Evolutionary conservation across 805 yeast species (phyloP).

Genomic region (Lipomyces yamadae): DNA sequence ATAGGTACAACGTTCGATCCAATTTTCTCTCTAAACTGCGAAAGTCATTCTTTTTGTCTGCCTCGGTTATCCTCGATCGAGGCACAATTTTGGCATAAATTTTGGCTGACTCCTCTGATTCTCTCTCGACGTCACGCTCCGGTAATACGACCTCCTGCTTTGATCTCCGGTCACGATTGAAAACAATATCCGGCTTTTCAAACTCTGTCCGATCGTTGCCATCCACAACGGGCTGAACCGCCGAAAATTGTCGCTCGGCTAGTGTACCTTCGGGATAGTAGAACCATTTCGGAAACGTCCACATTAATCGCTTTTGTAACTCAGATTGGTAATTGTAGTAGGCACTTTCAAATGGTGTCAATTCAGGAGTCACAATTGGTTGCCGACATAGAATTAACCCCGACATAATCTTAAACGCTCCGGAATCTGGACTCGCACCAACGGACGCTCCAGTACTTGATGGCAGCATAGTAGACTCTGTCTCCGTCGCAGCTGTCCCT

Average conservation of each 20-base stretch:
- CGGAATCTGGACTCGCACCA: slow-evolving; percentile 4
- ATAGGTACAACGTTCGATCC: slow-evolving; percentile 76
- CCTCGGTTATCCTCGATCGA: slow-evolving; percentile 73
- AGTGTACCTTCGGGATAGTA: slow-evolving; percentile 90
- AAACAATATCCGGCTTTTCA: slow-evolving; percentile 22
- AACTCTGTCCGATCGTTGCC: slow-evolving; percentile 9
- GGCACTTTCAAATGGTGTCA: slow-evolving; percentile 69
- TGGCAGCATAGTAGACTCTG: not conserved
- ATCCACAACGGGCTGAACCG: slow-evolving; percentile 56
- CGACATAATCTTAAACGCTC: slow-evolving; percentile 39
- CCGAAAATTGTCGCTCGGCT: slow-evolving; percentile 77
- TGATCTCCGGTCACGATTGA: slow-evolving; percentile 80
- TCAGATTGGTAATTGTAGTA: slow-evolving; percentile 85
- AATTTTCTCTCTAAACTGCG: slow-evolving; percentile 78
- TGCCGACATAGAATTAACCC: slow-evolving; percentile 71
- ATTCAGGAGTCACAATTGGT: slow-evolving; percentile 83
- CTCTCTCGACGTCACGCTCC: slow-evolving; percentile 51
- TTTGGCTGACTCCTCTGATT: slow-evolving; percentile 48
- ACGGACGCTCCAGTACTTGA: slow-evolving; percentile 9
- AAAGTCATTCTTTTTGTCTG: slow-evolving; percentile 67
- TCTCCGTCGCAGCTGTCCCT: not conserved
- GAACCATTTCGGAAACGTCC: slow-evolving; percentile 95
- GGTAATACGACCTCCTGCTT: slow-evolving; percentile 83
- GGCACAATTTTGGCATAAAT: slow-evolving; percentile 70
- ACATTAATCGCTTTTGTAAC: slow-evolving; percentile 87